phyloP scores from a whole-genome alignment of 2,329 filamentous ascomycete species.

The Chaetomiaceae sp. region DNA sequence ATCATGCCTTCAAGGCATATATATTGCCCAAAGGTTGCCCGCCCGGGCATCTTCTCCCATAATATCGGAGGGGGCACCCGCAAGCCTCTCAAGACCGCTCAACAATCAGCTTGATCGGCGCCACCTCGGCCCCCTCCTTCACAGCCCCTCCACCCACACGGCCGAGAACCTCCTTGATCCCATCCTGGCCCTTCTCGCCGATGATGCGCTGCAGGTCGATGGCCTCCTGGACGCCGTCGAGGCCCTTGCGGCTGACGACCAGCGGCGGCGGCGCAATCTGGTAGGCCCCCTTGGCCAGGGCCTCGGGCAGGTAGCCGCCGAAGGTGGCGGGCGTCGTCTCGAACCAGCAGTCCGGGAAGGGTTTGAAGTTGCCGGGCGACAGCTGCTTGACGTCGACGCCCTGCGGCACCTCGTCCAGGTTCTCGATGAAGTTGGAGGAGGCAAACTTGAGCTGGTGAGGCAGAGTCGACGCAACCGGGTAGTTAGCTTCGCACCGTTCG shows the following conservation, averaged over 20 bases:
- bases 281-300: conserved; percentile 8
- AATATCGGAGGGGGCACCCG: too few species aligned
- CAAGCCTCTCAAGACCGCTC: conserved; percentile 4
- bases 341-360: conserved; percentile 3
- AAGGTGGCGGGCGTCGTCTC: conserved; percentile 8
- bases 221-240: conserved; percentile 13
- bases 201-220: conserved; percentile 6
- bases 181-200: conserved; percentile 4
- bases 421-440: conserved; percentile 4
- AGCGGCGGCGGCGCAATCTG: conserved; percentile 8
- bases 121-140: conserved; percentile 1
- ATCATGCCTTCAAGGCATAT: too few species aligned
- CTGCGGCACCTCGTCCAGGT: conserved; percentile 5
- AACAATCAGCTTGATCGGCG: conserved; percentile 11
- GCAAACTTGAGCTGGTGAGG: conserved; percentile 3
- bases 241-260: conserved; percentile 11
- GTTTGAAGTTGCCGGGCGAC: conserved; percentile 1
- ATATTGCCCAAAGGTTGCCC: too few species aligned
- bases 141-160: not conserved
- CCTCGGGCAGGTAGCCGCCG: conserved; percentile 13
- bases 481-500: too few species aligned
- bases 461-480: too few species aligned
- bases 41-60: too few species aligned
- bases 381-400: conserved; percentile 8
- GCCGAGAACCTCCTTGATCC: conserved; percentile 9